Base-by-base conservation (phyloP, 2,329 filamentous ascomycete species). In the Claviceps sp. region DNA sequence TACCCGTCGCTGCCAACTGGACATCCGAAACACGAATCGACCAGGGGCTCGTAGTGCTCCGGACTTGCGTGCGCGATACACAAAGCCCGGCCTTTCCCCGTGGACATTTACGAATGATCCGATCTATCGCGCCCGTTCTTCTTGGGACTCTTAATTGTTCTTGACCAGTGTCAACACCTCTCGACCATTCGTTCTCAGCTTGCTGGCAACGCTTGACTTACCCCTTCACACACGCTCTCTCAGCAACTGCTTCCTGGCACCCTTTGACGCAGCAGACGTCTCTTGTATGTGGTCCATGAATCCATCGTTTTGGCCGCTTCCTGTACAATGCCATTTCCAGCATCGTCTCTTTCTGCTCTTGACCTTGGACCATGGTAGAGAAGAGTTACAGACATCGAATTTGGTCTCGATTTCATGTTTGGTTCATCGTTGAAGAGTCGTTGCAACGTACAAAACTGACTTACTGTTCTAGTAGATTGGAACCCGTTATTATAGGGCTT, bases 1-100 rank as follows among this genome's bases (percentile, higher is more conserved):
- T 43, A 47, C 43, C 24, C 17, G 17, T 48, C n/a, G 38, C 30
- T 14, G 43, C 42, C 50, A 43, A 47, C 50, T 24, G 26, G 30
- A 24, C 11, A 48, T 50, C 44, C 52, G 50, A 55, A 52, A 55
- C 50, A 46, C 43, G 47, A 19, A 14, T 37, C 30, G 50, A 50
- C 48, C 46, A 49, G 50, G 44, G 48, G 50, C 26, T 19, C 19
- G 37, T 17, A 34, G n/a, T 37, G 34, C 24, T n/a, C 7, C 41
- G 16, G 30, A 10, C 22, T 41, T 41, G 19, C 30, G 13, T 44
- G 43, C 30, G 43, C 48, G 34, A 50, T 46, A 42, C 19, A 19
- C 37, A 47, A 40, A 47, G 24, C 30, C 43, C 26, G 24, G 38
- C 37, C 19, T 4, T 14, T 47, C 41, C 43, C 24, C 34, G 47